Evolutionary conservation across 1,139 yeast species (phyloP), one percentile per base, ranked within the genome.

Genomic region (Geotrichum phurueaensis): DNA sequence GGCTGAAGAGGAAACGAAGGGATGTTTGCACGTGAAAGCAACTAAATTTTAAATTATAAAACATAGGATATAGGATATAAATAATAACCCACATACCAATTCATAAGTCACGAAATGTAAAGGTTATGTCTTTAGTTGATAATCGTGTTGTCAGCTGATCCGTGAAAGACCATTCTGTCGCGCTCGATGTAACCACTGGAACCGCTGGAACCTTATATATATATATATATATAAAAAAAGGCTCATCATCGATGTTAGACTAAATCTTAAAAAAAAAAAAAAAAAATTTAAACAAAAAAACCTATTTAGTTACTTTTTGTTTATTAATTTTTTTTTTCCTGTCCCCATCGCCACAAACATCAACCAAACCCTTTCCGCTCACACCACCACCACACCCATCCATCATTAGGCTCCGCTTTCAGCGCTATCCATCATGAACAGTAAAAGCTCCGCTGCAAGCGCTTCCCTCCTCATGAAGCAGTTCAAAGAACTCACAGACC

Each of bases 401-500:
- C 31, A 36, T 49, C 49, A n/a, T 10, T 39, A 23, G 25, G 18
- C 55, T 13, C n/a, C n/a, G 15, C 15, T 12, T 36, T 12, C 53
- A 50, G 20, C 53, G 9, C 36, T 36, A 50, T 27, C 53, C 13
- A 20, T 25, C 9, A 59, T 59, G 61, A 59, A 50, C 48, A 48
- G 51, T 47, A 56, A 53, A 20, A 51, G 58, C 29, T 45, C 31
- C 45, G 54, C 58, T 33, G 61, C 70, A 51, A 64, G 69, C 57
- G 92, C 96, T 36, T 85, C 94, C 66, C 82, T 92, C 65, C 81
- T 92, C 65, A 88, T 90, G 84, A 92, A 96, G 81, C 97, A 94
- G 82, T 92, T 81, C 76, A 85, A 89, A 73, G 97, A 92, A 73
- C 85, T 94, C 64, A 89, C 97, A 33, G 96, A 92, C 76, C 96